phyloP scores from a whole-genome alignment of 106 monocot species.

The Amphibolis antarctica region DNA sequence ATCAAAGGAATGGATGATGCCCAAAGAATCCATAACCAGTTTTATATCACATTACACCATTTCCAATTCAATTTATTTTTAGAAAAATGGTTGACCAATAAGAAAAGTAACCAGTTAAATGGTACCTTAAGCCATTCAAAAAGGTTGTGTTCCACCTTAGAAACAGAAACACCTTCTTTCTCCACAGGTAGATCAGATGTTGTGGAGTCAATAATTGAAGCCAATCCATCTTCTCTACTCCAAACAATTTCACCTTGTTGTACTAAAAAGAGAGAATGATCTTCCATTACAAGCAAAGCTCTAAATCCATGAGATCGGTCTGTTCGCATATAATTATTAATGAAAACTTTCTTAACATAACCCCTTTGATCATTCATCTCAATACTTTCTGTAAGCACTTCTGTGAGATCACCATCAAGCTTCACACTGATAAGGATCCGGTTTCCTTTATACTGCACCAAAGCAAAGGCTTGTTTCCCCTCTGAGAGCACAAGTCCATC shows the following conservation, averaged over 20 bases:
- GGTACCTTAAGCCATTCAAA: conserved; percentile 96
- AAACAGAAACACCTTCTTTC: conserved; percentile 85
- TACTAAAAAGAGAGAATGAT: conserved; percentile 62
- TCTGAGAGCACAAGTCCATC: conserved; percentile 51
- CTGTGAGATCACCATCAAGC: conserved; percentile 33
- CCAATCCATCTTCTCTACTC: conserved; percentile 95
- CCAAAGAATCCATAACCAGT: no score
- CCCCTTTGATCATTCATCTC: conserved; percentile 52
- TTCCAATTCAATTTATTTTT: no score
- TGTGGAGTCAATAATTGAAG: conserved; percentile 81
- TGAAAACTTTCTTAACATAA: conserved; percentile 57
- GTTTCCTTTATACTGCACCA: conserved; percentile 37
- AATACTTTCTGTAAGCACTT: conserved; percentile 45
- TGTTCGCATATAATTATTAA: conserved; percentile 89
- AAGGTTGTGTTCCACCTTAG: conserved; percentile 84
- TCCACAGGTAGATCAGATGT: conserved; percentile 83
- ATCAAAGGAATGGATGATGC: no score
- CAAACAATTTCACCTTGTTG: conserved; percentile 96
- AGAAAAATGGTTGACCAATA: background rate
- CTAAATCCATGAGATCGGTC: conserved; percentile 93
- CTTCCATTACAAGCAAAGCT: conserved; percentile 92
- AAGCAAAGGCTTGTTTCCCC: conserved; percentile 60
- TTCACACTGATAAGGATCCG: conserved; percentile 44
- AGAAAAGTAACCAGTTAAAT: background rate
- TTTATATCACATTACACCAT: no score